Base-by-base conservation (phyloP, 345 rosid genomes). In the Adansonia digitata region DNA sequence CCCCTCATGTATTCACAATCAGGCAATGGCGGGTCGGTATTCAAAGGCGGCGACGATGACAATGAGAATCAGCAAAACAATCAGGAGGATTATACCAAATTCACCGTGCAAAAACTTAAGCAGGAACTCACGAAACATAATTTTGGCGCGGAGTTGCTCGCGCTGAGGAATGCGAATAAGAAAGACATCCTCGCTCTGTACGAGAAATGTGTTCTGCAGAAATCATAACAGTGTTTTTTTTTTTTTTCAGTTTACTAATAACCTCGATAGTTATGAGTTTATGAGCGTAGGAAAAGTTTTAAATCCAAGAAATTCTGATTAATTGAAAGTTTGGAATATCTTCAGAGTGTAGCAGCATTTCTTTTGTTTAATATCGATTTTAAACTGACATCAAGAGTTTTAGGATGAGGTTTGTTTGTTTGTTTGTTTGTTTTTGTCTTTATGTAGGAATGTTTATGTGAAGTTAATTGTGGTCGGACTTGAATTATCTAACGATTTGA, bases 41-140 rank as follows among this genome's bases (percentile, higher is more conserved):
- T 82, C 80, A 82, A 69, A 80, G 90, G 85, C 0, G 88, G 15
- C 1, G 34, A 89, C 15, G 93, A 90, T 24, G 90, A 89, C 52
- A 83, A 80, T 75, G 83, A 78, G 53, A 88, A 89, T 79, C 87
- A 84, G 73, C 95, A 84, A 63, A 77, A 74, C 14, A 82, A 81
- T 35, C 89, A 81, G 72, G 93, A 84, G 61, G 98, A 96, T 77
- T 90, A 92, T 81, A 87, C 84, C 3, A 92, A 92, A 84, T 89
- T 90, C 66, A 92, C 95, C 0, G 77, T 92, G 46, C 94, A 82
- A 82, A 89, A 81, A 77, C 95, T 96, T 2, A 96, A 83, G 90
- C 95, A 90, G 80, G 99, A 96, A 53, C 90, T 96, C 48, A 93
- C 94, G 0, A 96, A 86, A 82, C 90, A 90, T 67, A 85, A 90